These are phyloP conservation scores for Amphirosellinia nigrospora DNA, from an alignment of 495 filamentous ascomycete genomes.

Conservation along the genomic window DNA sequence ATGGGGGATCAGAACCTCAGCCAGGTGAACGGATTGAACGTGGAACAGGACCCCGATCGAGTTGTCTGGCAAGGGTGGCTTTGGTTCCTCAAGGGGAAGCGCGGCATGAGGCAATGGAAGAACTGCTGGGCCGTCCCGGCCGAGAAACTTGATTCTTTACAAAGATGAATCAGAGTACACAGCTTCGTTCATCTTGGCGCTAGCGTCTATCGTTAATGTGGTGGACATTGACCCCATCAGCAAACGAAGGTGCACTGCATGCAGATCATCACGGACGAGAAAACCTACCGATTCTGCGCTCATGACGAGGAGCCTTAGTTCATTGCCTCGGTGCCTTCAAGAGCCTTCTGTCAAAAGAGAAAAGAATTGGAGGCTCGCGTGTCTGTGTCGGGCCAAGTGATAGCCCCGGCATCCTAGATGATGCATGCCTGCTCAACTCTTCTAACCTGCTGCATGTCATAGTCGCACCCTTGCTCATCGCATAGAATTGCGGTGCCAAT, in stretches of 20 bases:
- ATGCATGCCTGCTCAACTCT: background rate
- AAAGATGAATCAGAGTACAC: constrained; percentile 93
- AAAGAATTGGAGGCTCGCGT: constrained; percentile 56
- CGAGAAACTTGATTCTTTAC: constrained; percentile 86
- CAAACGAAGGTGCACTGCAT: constrained; percentile 82
- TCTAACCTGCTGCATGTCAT: background rate
- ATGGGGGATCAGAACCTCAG: constrained; percentile 59
- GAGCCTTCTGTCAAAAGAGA: constrained; percentile 80
- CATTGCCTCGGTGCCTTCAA: constrained; percentile 90
- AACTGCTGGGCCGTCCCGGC: constrained; percentile 88
- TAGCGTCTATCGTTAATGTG: constrained; percentile 83
- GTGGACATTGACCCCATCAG: constrained; percentile 91
- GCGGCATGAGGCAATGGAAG: constrained; percentile 94
- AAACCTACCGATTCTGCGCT: constrained; percentile 86
- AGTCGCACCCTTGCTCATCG: background rate
- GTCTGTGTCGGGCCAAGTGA: constrained; percentile 36
- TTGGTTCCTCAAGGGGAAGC: constrained; percentile 80
- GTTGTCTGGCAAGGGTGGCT: constrained; percentile 93
- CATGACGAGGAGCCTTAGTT: constrained; percentile 81
- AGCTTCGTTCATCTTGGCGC: constrained; percentile 78
- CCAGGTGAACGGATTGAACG: constrained; percentile 60
- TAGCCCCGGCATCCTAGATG: constrained; percentile 11
- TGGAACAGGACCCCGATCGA: constrained; percentile 65
- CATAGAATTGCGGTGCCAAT: background rate
- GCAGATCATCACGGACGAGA: constrained; percentile 94